Evolutionary conservation across 768 basidiomycete genomes (phyloP), one percentile per base, ranked within the genome.

Genomic region (Pulveroboletus frians): DNA sequence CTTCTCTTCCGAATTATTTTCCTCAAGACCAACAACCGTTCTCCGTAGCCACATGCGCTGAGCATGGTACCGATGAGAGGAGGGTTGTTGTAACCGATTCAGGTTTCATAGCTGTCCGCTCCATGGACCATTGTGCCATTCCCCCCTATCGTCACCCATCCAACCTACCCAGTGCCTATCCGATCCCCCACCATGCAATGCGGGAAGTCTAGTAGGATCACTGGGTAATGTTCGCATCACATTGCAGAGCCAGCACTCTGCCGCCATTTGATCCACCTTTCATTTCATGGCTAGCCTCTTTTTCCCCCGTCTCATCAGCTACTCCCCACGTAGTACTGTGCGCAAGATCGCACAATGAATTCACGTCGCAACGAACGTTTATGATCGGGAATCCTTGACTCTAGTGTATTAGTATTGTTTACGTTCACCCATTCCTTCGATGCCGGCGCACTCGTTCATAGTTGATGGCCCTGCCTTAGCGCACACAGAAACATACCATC

Each of bases 111-210:
- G 9, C 26, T 3, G 5, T 40, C 20, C 37, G 6, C 10, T 14
- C 43, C 35, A 15, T 36, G 10, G 23, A 58, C 3, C 20, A 7
- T 10, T n/a, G 2, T 18, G 32, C 44, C 9, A 0, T 57, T 30
- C 54, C 58, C n/a, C 43, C 38, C 30, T 54, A 44, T 36, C 55
- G 47, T 26, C 59, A 50, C n/a, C 59, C 56, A 21, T 60, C 62
- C 40, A 52, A 30, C 38, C 20, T 37, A 13, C 56, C 59, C 9
- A 52, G 30, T 8, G 13, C 55, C 42, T 43, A 23, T 47, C 52
- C 48, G 3, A 20, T 23, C 34, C 29, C 46, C 13, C 40, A 23
- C n/a, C 39, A 8, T 11, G n/a, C 26, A 9, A 18, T 31, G 42
- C 51, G 49, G 30, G 35, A 35, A 29, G 14, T n/a, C n/a, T n/a